phyloP scores from a whole-genome alignment of 2,329 filamentous ascomycete genomes.

The Arthrobotrys pseudoclavata region DNA sequence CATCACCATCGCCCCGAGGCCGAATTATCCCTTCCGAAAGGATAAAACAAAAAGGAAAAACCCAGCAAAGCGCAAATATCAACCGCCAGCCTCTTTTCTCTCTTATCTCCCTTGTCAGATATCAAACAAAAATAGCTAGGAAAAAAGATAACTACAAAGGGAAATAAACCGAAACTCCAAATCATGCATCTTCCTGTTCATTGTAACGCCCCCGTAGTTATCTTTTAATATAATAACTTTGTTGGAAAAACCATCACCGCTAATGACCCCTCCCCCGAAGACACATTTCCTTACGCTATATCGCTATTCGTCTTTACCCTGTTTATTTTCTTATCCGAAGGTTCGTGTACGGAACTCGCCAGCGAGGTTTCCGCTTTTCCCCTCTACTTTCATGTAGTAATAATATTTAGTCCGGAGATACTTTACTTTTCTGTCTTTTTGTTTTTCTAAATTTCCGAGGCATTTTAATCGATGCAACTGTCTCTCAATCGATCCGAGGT shows the following conservation, averaged over 20 bases:
- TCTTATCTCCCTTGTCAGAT: constrained; percentile 44
- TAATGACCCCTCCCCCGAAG: background rate
- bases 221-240: constrained; percentile 53
- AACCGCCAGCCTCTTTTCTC: constrained; percentile 1
- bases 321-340: background rate
- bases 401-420: constrained; percentile 33
- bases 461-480: background rate
- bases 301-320: constrained; percentile 4
- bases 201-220: constrained; percentile 60
- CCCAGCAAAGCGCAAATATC: constrained; percentile 7
- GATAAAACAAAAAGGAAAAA: constrained; percentile 12
- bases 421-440: background rate
- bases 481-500: background rate
- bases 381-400: constrained; percentile 34
- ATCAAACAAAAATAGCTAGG: constrained; percentile 17
- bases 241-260: background rate
- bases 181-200: constrained; percentile 45
- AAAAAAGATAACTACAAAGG: constrained; percentile 13
- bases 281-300: constrained; percentile 2
- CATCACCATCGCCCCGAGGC: constrained; percentile 27
- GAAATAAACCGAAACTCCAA: constrained; percentile 23
- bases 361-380: constrained; percentile 37
- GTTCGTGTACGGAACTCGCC: constrained; percentile 39
- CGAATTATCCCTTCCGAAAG: constrained; percentile 16
- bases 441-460: too few relatives aligned